These are phyloP conservation scores for Dictyophora rubrovolvata DNA, from an alignment of 768 basidiomycete species.

Conservation along the genomic window DNA sequence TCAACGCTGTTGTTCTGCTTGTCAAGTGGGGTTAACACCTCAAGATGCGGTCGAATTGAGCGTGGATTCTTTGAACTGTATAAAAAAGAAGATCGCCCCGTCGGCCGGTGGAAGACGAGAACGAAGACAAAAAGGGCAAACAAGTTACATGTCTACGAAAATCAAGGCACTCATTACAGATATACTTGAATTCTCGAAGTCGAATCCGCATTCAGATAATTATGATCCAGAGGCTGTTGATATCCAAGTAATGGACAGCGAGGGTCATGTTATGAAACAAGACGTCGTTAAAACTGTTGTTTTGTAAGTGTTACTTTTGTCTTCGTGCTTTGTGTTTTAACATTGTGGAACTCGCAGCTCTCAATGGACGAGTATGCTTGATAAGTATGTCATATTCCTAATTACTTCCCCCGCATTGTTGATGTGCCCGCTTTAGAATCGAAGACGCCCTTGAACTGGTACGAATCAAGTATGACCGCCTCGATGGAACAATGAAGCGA, in stretches of 20 bases:
- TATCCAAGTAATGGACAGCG: constrained; percentile 65
- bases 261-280: constrained; percentile 63
- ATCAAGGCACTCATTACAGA: constrained; percentile 75
- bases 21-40: constrained; percentile 56
- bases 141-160: constrained; percentile 77
- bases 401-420: neutral
- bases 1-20: constrained; percentile 64
- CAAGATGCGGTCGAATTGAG: constrained; percentile 79
- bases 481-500: constrained; percentile 97
- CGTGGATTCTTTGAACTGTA: constrained; percentile 40
- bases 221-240: constrained; percentile 70
- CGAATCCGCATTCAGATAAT: constrained; percentile 80
- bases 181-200: constrained; percentile 67
- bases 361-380: constrained; percentile 92
- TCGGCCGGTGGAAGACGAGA: constrained; percentile 42
- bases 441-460: constrained; percentile 81
- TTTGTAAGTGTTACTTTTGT: constrained; percentile 57
- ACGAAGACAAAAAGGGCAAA: constrained; percentile 55
- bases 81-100: constrained; percentile 45
- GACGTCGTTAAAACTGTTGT: constrained; percentile 84
- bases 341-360: constrained; percentile 40
- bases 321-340: neutral
- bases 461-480: constrained; percentile 78
- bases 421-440: constrained; percentile 38
- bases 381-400: constrained; percentile 46